These are phyloP conservation scores for Echeveria elegans DNA, from an alignment of 164 flowering plant genomes.

Conservation along the genomic window DNA sequence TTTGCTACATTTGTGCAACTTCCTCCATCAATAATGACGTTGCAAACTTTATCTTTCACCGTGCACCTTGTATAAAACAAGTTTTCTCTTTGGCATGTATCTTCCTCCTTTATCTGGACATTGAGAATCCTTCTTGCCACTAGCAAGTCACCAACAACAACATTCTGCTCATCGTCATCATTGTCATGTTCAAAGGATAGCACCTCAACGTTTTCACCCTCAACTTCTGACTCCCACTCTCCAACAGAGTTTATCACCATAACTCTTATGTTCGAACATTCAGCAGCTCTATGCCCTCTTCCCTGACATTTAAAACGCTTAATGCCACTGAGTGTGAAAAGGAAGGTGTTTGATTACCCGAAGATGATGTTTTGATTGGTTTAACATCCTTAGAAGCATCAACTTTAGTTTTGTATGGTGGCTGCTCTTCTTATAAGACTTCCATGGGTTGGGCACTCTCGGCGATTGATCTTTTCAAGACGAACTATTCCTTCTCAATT, in stretches of 20 bases:
- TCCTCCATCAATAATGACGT: slow-evolving; percentile 10
- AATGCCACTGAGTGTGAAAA: slow-evolving; percentile 1
- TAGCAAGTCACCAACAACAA: too few relatives aligned
- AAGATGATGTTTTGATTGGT: not conserved
- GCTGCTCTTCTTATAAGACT: too few relatives aligned
- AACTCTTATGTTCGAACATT: slow-evolving; percentile 2
- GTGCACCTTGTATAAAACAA: too few relatives aligned
- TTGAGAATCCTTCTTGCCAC: too few relatives aligned
- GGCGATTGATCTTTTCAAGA: too few relatives aligned
- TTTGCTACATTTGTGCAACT: slow-evolving; percentile 8
- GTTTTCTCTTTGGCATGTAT: too few relatives aligned
- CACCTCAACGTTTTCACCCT: not conserved
- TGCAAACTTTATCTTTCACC: slow-evolving; percentile 7
- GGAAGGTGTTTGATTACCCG: slow-evolving; percentile 4
- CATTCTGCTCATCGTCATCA: too few relatives aligned
- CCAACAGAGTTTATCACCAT: not conserved
- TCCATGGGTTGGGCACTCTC: too few relatives aligned
- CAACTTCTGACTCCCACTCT: slow-evolving; percentile 7
- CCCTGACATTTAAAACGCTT: too few relatives aligned
- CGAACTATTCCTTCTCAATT: not conserved
- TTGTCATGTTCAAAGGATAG: not conserved
- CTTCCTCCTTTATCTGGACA: too few relatives aligned
- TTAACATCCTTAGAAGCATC: not conserved
- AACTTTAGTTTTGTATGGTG: too few relatives aligned
- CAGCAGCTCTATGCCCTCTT: slow-evolving; percentile 8